Conservation (phyloP, 495 filamentous ascomycete species). For the Daldinia grandis region DNA sequence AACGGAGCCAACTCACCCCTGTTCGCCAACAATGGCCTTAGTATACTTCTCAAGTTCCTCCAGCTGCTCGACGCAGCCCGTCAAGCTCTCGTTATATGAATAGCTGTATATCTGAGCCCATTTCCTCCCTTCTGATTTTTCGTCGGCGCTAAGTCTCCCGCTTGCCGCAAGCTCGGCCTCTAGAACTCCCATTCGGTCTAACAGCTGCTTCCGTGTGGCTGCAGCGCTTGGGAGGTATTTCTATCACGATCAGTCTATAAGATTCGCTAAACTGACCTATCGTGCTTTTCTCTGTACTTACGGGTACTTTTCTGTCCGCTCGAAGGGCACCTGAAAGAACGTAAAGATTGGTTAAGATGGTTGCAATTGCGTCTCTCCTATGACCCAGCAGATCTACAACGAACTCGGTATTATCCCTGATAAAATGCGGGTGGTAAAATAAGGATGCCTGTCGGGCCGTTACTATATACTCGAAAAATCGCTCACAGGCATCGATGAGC, state of each 20-base stretch:
- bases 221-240: slow-evolving; percentile 64
- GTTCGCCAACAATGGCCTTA: slow-evolving; percentile 63
- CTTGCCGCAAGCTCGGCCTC: slow-evolving; percentile 51
- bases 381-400: slow-evolving; percentile 55
- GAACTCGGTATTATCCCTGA: slow-evolving; percentile 54
- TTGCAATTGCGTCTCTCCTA: slow-evolving; percentile 64
- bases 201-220: slow-evolving; percentile 57
- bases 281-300: slow-evolving; percentile 20
- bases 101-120: slow-evolving; percentile 49
- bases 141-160: slow-evolving; percentile 35
- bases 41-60: slow-evolving; percentile 61
- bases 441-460: slow-evolving; percentile 65
- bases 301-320: slow-evolving; percentile 59
- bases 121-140: slow-evolving; percentile 40
- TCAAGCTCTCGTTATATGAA: slow-evolving; percentile 60
- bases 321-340: slow-evolving; percentile 63
- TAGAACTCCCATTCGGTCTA: slow-evolving; percentile 60
- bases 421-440: slow-evolving; percentile 62
- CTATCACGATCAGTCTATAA: slow-evolving; percentile 12
- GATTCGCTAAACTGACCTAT: neutral
- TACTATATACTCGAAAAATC: slow-evolving; percentile 66
- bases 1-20: slow-evolving; percentile 47
- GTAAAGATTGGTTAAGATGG: slow-evolving; percentile 66
- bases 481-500: slow-evolving; percentile 62
- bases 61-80: slow-evolving; percentile 64